phyloP scores from a whole-genome alignment of 2,329 filamentous ascomycete genomes.

The Curvularia eragrostidis region DNA sequence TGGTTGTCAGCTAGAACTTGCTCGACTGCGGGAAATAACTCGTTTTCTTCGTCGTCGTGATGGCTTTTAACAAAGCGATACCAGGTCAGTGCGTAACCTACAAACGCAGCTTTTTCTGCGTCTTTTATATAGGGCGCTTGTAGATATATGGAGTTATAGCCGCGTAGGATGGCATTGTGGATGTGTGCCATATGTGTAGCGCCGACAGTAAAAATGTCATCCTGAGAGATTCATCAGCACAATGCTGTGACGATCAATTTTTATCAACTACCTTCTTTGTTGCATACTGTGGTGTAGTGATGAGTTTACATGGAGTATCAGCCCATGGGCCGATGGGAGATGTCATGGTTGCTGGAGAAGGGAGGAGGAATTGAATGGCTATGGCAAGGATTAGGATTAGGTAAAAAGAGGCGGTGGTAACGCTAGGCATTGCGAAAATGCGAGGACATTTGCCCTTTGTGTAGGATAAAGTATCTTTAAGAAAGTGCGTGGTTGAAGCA shows the following conservation, averaged over 20 bases:
- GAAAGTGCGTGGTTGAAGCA: background rate
- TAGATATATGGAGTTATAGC: constrained; percentile 52
- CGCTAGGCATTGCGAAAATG: constrained; percentile 16
- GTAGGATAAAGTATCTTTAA: background rate
- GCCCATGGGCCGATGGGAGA: constrained; percentile 35
- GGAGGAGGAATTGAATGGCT: constrained; percentile 11
- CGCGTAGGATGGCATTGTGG: constrained; percentile 51
- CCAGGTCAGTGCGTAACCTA: constrained; percentile 48
- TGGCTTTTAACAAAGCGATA: constrained; percentile 45
- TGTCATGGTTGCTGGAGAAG: constrained; percentile 7
- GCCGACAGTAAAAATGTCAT: constrained; percentile 44
- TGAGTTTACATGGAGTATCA: constrained; percentile 37
- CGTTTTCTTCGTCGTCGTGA: constrained; percentile 48
- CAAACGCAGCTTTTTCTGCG: constrained; percentile 44
- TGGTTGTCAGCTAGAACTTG: constrained; percentile 35
- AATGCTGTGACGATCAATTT: background rate
- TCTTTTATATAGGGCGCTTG: constrained; percentile 45
- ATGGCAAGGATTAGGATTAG: constrained; percentile 12
- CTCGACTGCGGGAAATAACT: constrained; percentile 46
- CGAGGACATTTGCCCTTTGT: background rate
- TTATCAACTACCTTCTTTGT: constrained; percentile 35
- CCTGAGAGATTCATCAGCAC: constrained; percentile 18
- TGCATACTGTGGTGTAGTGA: constrained; percentile 39
- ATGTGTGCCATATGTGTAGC: constrained; percentile 49
- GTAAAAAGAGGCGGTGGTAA: constrained; percentile 13